phyloP scores from a whole-genome alignment of 2,329 filamentous ascomycete genomes.

The Apiospora phragmitis region DNA sequence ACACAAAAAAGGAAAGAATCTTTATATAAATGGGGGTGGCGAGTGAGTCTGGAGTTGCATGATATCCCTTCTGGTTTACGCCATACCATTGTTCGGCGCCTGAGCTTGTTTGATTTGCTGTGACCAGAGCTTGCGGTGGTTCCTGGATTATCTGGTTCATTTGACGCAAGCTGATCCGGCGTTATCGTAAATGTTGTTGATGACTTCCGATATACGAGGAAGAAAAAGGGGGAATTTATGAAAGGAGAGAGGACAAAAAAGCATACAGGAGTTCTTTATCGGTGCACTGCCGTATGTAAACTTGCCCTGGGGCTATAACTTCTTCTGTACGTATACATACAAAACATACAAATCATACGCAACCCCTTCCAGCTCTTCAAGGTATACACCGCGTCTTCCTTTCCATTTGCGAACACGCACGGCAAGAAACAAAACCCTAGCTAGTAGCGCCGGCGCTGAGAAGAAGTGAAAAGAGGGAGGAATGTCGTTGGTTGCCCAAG shows the following conservation, averaged over 20 bases:
- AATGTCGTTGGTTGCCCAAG: constrained; percentile 1
- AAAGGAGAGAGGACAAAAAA: not conserved
- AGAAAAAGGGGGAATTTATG: too few species aligned
- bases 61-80: constrained; percentile 6
- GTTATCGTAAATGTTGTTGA: not conserved
- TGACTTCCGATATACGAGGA: not conserved
- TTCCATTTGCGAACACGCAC: not conserved
- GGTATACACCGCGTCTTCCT: not conserved
- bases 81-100: not conserved
- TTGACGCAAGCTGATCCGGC: not conserved
- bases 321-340: not conserved
- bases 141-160: not conserved
- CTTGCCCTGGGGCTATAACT: not conserved
- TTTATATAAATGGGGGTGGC: constrained; percentile 2
- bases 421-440: too few species aligned
- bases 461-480: not conserved
- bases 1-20: not conserved
- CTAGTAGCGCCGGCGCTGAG: not conserved
- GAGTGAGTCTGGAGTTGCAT: constrained; percentile 10
- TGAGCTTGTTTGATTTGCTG: not conserved
- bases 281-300: not conserved
- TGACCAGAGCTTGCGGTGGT: not conserved
- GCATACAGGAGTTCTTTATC: too few species aligned
- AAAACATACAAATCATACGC: not conserved
- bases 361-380: too few species aligned